Evolutionary conservation across 805 yeast genomes (phyloP).

Genomic region (Wickerhamomyces hampshirensis): DNA sequence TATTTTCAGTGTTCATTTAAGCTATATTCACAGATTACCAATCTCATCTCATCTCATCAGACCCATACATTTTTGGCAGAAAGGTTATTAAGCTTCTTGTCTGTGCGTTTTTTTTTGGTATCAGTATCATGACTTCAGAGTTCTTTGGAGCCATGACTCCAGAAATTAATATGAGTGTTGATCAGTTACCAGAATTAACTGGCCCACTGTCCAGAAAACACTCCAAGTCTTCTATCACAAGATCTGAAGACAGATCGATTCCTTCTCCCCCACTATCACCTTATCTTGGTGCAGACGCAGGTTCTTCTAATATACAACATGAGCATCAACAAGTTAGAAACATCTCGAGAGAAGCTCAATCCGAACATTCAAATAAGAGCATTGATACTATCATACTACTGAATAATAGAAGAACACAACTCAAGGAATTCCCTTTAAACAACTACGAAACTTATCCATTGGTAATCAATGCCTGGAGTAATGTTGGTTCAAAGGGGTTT

Average conservation of each 20-base stretch:
- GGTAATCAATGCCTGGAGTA: conserved; percentile 48
- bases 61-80: neutral
- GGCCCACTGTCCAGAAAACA: conserved; percentile 21
- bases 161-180: conserved; percentile 13
- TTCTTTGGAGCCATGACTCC: conserved; percentile 24
- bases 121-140: too few species aligned
- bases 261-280: conserved; percentile 46
- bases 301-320: neutral
- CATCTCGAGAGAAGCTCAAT: conserved; percentile 18
- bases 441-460: conserved; percentile 41
- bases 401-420: conserved; percentile 9
- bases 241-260: conserved; percentile 28
- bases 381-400: conserved; percentile 17
- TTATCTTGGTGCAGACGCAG: conserved; percentile 20
- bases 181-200: conserved; percentile 6
- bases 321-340: neutral
- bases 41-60: too few species aligned
- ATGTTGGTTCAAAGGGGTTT: conserved; percentile 37
- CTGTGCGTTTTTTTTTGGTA: too few species aligned
- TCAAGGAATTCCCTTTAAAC: conserved; percentile 42
- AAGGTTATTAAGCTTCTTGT: too few species aligned
- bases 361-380: conserved; percentile 14
- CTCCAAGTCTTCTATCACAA: conserved; percentile 21
- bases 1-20: too few species aligned
- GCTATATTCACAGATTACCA: neutral